phyloP scores from a whole-genome alignment of 495 filamentous ascomycete species.

The Tuber umbilicatum region DNA sequence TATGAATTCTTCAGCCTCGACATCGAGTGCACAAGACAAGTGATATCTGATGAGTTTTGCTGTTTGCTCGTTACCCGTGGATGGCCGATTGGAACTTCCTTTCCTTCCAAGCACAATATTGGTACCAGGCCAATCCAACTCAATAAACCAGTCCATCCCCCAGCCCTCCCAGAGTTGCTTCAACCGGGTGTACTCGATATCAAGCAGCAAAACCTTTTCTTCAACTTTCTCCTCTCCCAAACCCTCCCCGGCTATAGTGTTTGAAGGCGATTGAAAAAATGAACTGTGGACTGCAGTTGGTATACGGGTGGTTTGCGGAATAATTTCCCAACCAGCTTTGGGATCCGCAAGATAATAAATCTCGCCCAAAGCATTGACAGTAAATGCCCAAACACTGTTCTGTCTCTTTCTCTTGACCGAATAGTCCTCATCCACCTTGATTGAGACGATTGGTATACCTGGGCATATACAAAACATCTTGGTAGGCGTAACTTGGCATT shows the following conservation, averaged over 20 bases:
- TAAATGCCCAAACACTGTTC: conserved; percentile 74
- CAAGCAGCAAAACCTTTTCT: conserved; percentile 61
- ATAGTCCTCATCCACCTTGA: conserved; percentile 78
- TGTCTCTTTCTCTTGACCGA: conserved; percentile 59
- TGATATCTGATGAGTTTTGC: conserved; percentile 41
- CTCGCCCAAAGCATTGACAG: conserved; percentile 85
- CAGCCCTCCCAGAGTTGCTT: conserved; percentile 72
- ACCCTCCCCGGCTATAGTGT: conserved; percentile 61
- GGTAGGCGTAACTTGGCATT: conserved; percentile 58
- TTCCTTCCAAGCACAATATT: conserved; percentile 70
- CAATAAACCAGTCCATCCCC: conserved; percentile 82
- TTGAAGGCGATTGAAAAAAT: conserved; percentile 12
- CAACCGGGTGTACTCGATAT: conserved; percentile 70
- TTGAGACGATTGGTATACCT: conserved; percentile 81
- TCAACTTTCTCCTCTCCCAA: conserved; percentile 64
- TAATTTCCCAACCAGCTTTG: conserved; percentile 58
- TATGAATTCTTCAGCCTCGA: conserved; percentile 19
- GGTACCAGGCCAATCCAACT: conserved; percentile 82
- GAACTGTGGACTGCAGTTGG: conserved; percentile 51
- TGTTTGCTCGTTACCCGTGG: conserved; percentile 39
- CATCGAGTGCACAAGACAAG: conserved; percentile 43
- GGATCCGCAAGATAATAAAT: conserved; percentile 76
- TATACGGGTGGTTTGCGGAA: conserved; percentile 49
- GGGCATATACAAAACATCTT: conserved; percentile 77
- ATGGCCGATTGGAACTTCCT: conserved; percentile 58